Base-by-base conservation (phyloP, 331 rosid genomes). In the Saraca asoca region DNA sequence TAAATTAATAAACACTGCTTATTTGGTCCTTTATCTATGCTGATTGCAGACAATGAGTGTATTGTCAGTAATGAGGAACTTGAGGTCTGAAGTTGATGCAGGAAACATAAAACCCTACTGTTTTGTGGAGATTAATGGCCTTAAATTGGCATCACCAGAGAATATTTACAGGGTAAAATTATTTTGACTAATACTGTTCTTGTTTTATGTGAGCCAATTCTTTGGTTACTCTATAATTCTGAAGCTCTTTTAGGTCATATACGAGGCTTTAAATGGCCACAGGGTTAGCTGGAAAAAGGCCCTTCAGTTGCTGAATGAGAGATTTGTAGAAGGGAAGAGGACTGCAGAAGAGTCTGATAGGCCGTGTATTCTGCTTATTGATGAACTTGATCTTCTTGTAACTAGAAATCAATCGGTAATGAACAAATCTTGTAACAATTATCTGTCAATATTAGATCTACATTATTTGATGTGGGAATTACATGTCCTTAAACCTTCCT, bases 391-490 rank as follows among this genome's bases (percentile, higher is more conserved):
- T 84, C 94, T 93, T 81, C 95, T 93, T 62, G 91, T 93, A 8
- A 93, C 98, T 75, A 90, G 96, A 90, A 90, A 93, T 74, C 97
- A 93, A 78, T 90, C 91, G 87, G 97, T 93, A 90, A 78, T 35
- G 31, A 52, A 29, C 58, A 19, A 52, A 72, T 77, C 62, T 69
- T 71, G 7, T 58, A 29, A 49, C 74, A 62, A 8, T 64, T 39
- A 39, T 8, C 48, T 77, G 17, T 56, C 7, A 8, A 63, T 51
- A 18, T 63, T 72, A 45, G 31, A 62, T 56, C 10, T 14, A 5
- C 53, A 12, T 8, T 48, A 17, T 63, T 71, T 64, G 57, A 49
- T 50, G 29, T 29, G 15, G 42, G 42, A 53, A 72, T 53, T 69
- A 39, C 15, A 62, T 54, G 6, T 49, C 29, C 15, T 15, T 41